These are phyloP conservation scores for Oryza glaberrima DNA, from an alignment of 176 grass and related monocot genomes.

Conservation along the genomic window DNA sequence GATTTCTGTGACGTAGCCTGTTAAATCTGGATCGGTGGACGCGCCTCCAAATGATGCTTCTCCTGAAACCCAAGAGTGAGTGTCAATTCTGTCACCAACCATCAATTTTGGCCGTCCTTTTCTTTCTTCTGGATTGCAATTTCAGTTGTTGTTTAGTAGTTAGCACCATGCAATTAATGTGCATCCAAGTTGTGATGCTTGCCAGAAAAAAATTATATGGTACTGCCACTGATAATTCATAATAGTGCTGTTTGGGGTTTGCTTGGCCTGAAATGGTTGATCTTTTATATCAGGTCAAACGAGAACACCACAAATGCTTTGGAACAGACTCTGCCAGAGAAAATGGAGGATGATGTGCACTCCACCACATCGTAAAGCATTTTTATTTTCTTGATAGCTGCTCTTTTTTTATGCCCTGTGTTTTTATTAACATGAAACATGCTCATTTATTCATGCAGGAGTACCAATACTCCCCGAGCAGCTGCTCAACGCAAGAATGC, in stretches of 20 bases:
- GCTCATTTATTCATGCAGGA: conserved; percentile 48
- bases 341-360: conserved; percentile 67
- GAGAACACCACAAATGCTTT: conserved; percentile 42
- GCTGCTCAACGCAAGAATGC: conserved; percentile 56
- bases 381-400: conserved; percentile 9
- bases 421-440: conserved; percentile 2
- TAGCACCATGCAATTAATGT: background rate
- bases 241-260: conserved; percentile 23
- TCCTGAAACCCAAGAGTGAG: conserved; percentile 64
- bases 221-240: background rate
- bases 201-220: background rate
- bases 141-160: background rate
- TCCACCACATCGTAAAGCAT: conserved; percentile 75
- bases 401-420: conserved; percentile 27
- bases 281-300: conserved; percentile 49
- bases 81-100: conserved; percentile 28
- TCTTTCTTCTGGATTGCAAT: conserved; percentile 1
- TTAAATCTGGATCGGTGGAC: conserved; percentile 69
- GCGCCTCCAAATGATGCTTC: conserved; percentile 50
- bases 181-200: background rate
- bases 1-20: conserved; percentile 43
- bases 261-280: conserved; percentile 32
- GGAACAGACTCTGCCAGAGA: conserved; percentile 38
- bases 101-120: background rate
- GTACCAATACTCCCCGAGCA: conserved; percentile 52